A percentile compares a stretch with the other conserved stretches of the same genome.
Conservation (phyloP, 352 stramenopile genomes). For the Blastocystis sp. region DNA sequence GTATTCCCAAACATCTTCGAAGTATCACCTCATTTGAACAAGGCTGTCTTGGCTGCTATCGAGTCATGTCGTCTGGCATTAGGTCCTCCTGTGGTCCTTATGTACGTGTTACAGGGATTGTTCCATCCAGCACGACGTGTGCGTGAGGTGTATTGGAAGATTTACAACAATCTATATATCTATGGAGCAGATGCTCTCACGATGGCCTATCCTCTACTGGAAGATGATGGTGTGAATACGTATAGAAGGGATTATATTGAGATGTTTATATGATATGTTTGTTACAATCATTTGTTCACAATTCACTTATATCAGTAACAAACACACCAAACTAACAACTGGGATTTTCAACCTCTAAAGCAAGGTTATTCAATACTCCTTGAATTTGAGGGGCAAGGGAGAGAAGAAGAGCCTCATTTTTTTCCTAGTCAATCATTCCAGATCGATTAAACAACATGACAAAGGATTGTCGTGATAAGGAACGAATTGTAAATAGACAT, state of each 20-base stretch:
- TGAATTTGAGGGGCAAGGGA: conserved; percentile 25
- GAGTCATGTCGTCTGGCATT: conserved; percentile 89
- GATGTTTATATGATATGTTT: conserved; percentile 60
- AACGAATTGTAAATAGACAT: conserved; percentile 28
- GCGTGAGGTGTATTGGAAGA: conserved; percentile 97
- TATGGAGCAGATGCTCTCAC: conserved; percentile 90
- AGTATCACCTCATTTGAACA: conserved; percentile 93
- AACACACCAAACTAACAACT: conserved; percentile 52
- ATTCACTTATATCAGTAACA: neutral
- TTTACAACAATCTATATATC: conserved; percentile 99
- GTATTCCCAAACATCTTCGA: conserved; percentile 99
- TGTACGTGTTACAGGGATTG: conserved; percentile 92
- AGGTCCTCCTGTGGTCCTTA: conserved; percentile 86
- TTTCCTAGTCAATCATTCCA: neutral
- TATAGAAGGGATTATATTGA: conserved; percentile 60
- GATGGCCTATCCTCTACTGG: conserved; percentile 85
- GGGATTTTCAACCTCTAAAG: conserved; percentile 27
- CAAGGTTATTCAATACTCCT: conserved; percentile 36
- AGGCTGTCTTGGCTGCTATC: conserved; percentile 94
- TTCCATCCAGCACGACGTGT: conserved; percentile 95
- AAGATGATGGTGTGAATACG: conserved; percentile 75
- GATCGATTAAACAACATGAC: neutral
- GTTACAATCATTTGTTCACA: neutral
- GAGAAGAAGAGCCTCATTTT: conserved; percentile 20
- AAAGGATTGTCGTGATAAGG: conserved; percentile 6